Percentiles rank a stretch among this genome's conserved stretches.
These are phyloP conservation scores for Ceratocystis smalleyi DNA, from an alignment of 2,329 filamentous ascomycete genomes.

Conservation along the genomic window DNA sequence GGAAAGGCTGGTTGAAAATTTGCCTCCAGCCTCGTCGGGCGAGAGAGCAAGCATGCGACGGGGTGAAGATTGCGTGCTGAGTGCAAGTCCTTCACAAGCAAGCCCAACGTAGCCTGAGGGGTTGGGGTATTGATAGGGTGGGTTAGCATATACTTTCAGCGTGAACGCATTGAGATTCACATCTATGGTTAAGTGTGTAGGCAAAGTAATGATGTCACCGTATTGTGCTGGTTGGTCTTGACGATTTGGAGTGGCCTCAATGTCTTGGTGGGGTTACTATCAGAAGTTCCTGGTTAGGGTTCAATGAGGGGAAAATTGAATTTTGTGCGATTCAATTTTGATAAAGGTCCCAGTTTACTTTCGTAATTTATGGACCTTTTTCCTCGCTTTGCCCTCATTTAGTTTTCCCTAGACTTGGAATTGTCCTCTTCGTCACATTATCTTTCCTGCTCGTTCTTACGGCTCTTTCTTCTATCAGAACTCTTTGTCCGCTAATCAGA, in stretches of 20 bases:
- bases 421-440: neutral
- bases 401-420: neutral
- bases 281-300: neutral
- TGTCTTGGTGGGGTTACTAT: neutral
- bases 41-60: neutral
- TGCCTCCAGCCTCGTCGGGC: neutral
- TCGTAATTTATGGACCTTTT: neutral
- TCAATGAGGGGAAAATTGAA: neutral
- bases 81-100: neutral
- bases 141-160: neutral
- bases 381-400: neutral
- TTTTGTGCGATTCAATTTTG: neutral
- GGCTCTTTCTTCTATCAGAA: neutral
- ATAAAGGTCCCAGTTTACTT: neutral
- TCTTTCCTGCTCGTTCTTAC: neutral
- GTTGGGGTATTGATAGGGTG: neutral
- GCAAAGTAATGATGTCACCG: neutral
- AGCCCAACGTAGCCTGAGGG: neutral
- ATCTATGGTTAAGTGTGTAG: neutral
- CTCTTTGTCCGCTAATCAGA: neutral
- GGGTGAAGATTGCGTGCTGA: neutral
- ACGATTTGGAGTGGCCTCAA: neutral
- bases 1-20: conserved; percentile 22
- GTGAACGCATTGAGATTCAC: neutral
- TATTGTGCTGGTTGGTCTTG: neutral